A percentile compares a stretch with the other conserved stretches of the same genome.
Evolutionary conservation across 2,329 filamentous ascomycete species (phyloP).

Genomic region (Grosmannia serpens): DNA sequence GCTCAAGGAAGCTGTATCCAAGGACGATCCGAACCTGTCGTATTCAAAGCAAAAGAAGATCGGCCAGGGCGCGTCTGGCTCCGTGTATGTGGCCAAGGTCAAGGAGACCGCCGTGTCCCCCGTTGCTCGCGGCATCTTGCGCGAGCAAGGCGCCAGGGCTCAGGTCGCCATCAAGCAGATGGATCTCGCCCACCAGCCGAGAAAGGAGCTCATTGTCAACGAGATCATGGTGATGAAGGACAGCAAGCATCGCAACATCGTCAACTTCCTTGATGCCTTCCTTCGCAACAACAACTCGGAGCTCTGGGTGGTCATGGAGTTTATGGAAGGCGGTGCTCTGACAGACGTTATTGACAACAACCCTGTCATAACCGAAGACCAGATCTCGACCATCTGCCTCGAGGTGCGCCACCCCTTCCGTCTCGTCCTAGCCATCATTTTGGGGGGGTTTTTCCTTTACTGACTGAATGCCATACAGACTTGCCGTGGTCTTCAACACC

Average conservation of each 20-base stretch:
- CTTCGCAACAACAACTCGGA: slow-evolving; percentile 88
- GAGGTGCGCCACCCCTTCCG: slow-evolving; percentile 52
- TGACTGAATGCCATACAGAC: slow-evolving; percentile 46
- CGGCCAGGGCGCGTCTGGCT: slow-evolving; percentile 93
- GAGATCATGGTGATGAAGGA: slow-evolving; percentile 99
- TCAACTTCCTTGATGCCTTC: slow-evolving; percentile 97
- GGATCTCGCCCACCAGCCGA: slow-evolving; percentile 92
- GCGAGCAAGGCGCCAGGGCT: slow-evolving; percentile 66
- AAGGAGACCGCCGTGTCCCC: slow-evolving; percentile 77
- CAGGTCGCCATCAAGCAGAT: slow-evolving; percentile 99
- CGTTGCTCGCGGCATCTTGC: slow-evolving; percentile 66
- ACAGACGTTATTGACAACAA: slow-evolving; percentile 99
- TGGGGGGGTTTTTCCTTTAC: not conserved
- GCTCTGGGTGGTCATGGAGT: slow-evolving; percentile 99
- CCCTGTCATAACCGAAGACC: slow-evolving; percentile 82
- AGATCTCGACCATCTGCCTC: slow-evolving; percentile 92
- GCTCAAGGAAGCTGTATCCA: slow-evolving; percentile 86
- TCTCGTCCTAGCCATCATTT: not conserved
- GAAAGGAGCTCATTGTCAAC: slow-evolving; percentile 97
- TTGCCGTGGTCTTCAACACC: slow-evolving; percentile 85
- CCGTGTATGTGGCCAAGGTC: slow-evolving; percentile 94
- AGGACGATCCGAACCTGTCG: slow-evolving; percentile 85
- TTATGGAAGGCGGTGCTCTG: slow-evolving; percentile 95
- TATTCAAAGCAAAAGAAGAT: slow-evolving; percentile 99
- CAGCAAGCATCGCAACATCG: slow-evolving; percentile 94